A percentile compares a stretch with the other conserved stretches of the same genome.
These are phyloP conservation scores for Lecanoromycetidae sp. DNA, from an alignment of 2,329 filamentous ascomycete genomes.

Conservation along the genomic window DNA sequence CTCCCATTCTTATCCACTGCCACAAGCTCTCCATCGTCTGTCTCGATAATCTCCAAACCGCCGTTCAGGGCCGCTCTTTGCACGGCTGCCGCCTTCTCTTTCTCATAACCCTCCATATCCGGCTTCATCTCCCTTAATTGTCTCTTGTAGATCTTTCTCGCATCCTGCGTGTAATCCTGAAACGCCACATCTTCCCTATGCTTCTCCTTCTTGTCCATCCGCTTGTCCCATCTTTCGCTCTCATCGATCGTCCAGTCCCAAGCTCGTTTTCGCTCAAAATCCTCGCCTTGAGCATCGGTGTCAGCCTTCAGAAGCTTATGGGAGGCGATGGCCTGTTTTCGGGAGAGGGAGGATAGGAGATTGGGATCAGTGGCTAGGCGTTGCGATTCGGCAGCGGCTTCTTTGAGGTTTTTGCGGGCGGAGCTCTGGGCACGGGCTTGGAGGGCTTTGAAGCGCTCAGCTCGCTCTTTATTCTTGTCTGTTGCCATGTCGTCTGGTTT, in stretches of 20 bases:
- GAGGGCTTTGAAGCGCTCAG: slow-evolving; percentile 76
- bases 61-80: slow-evolving; percentile 75
- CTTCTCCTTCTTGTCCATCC: slow-evolving; percentile 70
- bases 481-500: slow-evolving; percentile 23
- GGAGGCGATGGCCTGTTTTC: slow-evolving; percentile 74
- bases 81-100: slow-evolving; percentile 71
- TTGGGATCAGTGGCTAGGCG: slow-evolving; percentile 65
- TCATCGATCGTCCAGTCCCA: slow-evolving; percentile 99
- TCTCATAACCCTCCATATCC: slow-evolving; percentile 73
- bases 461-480: slow-evolving; percentile 49
- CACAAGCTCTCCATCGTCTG: slow-evolving; percentile 85
- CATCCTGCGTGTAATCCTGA: slow-evolving; percentile 75
- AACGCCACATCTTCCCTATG: slow-evolving; percentile 80
- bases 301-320: slow-evolving; percentile 92
- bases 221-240: slow-evolving; percentile 84
- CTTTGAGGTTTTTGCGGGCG: slow-evolving; percentile 64
- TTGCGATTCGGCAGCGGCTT: slow-evolving; percentile 71
- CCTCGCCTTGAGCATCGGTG: slow-evolving; percentile 68
- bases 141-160: slow-evolving; percentile 84
- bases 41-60: slow-evolving; percentile 85
- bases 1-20: slow-evolving; percentile 83
- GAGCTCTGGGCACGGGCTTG: slow-evolving; percentile 67
- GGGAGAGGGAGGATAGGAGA: slow-evolving; percentile 64
- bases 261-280: slow-evolving; percentile 93
- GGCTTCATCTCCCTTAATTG: slow-evolving; percentile 68